Evolutionary conservation across 139 green algal species (phyloP), one percentile per base, ranked within the genome.

Genomic region (Gonium pectorale): DNA sequence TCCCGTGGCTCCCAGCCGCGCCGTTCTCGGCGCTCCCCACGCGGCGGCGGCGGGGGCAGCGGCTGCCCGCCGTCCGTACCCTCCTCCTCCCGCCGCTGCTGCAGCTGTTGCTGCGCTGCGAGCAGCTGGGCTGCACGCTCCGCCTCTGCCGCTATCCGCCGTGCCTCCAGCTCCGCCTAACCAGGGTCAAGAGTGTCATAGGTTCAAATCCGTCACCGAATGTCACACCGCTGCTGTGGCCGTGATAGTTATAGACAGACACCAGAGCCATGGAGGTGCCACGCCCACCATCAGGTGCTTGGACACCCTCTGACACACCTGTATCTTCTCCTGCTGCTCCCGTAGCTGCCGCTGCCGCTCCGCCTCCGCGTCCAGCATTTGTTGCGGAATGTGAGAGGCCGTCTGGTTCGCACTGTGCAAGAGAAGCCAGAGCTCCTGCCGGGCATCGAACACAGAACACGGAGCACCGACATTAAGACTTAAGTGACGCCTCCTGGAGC

Each of bases 381-480:
- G 46, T 86, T 97, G 92, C 2, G 96, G 96, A 33, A 98, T 94
- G 72, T 95, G 94, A 41, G 77, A 94, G n/a, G 79, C 62, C 40
- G 89, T 96, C 44, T 89, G 56, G 71, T 87, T 87, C 41, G 96
- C 96, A 69, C 89, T 95, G 40, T 92, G 74, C 79, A 98, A 90
- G 88, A 98, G 90, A 21, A 69, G 64, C 96, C 95, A 98, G 62
- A 98, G 92, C 94, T 99, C 96, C 94, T 96, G 91, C 38, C n/a
- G 44, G 64, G 35, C 24, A 15, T 9, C 5, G 17, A 11, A 72
- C n/a, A 37, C 37, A 72, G 17, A 37, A 46, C 11, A 7, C 8
- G 35, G 15, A 46, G 27, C 29, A 40, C 51, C n/a, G n/a, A n/a
- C n/a, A n/a, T n/a, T n/a, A n/a, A n/a, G n/a, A n/a, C n/a, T n/a